Evolutionary conservation across 495 filamentous ascomycete species (phyloP).

Genomic region (Choiromyces venosus): DNA sequence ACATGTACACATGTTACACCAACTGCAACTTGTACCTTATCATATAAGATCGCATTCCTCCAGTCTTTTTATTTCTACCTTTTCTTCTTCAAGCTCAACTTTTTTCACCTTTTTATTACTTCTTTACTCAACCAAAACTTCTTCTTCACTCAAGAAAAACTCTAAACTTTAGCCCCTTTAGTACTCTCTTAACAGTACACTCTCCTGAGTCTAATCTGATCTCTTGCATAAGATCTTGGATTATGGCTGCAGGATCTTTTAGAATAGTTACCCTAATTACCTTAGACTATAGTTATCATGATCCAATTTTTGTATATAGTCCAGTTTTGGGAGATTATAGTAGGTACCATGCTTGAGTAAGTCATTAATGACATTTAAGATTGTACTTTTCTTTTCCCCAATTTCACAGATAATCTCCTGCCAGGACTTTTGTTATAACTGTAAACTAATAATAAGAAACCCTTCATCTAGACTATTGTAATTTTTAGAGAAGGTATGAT

Average conservation of each 20-base stretch:
- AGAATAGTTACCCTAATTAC: neutral
- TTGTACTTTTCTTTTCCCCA: neutral
- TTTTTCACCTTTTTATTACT: neutral
- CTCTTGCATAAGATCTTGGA: slow-evolving; percentile 6
- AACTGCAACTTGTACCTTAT: neutral
- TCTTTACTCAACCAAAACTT: slow-evolving; percentile 6
- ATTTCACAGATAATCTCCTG: neutral
- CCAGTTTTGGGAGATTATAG: slow-evolving; percentile 5
- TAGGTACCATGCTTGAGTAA: neutral
- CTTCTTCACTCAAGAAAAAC: neutral
- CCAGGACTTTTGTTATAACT: slow-evolving; percentile 7
- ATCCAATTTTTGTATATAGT: slow-evolving; percentile 2
- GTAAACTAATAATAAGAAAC: slow-evolving; percentile 6
- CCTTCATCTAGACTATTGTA: slow-evolving; percentile 4
- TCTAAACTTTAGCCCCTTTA: neutral
- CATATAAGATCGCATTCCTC: neutral
- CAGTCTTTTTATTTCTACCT: neutral
- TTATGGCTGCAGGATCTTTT: slow-evolving; percentile 10
- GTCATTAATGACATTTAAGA: neutral
- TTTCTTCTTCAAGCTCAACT: neutral
- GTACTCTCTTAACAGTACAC: neutral
- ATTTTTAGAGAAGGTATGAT: neutral
- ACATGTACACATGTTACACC: too few relatives aligned
- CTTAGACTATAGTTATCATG: neutral
- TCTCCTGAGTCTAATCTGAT: neutral